These are phyloP conservation scores for Corniculantispora saksenae DNA, from an alignment of 2,329 filamentous ascomycete species.

Conservation along the genomic window DNA sequence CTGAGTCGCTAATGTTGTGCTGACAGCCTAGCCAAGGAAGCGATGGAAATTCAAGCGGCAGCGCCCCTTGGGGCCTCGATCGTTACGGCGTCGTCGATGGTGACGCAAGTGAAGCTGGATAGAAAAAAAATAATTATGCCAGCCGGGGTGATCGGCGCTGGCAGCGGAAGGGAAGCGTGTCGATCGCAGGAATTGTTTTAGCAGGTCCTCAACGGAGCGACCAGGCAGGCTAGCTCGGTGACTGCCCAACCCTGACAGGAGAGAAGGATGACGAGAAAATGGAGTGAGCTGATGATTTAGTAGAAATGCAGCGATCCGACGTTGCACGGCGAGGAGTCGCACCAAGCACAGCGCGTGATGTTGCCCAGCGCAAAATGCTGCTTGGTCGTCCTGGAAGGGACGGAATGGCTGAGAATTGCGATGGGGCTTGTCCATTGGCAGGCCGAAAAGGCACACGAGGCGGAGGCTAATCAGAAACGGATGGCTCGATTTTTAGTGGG, in stretches of 20 bases:
- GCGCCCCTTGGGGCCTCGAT: constrained; percentile 11
- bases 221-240: not conserved
- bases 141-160: not conserved
- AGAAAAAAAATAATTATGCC: not conserved
- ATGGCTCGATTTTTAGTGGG: not conserved
- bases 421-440: not conserved
- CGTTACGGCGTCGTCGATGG: not conserved
- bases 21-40: not conserved
- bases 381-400: not conserved
- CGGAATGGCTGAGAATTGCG: not conserved
- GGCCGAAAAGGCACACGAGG: not conserved
- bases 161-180: not conserved
- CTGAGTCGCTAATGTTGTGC: not conserved
- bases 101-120: not conserved
- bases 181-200: not conserved
- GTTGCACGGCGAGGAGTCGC: not conserved
- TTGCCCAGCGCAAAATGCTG: constrained; percentile 3
- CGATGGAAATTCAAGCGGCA: not conserved
- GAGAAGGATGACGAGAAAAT: not conserved
- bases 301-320: not conserved
- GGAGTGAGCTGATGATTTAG: not conserved
- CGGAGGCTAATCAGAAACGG: not conserved
- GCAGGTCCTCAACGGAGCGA: not conserved
- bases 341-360: constrained; percentile 13
- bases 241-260: not conserved